A percentile compares a stretch with the other conserved stretches of the same genome.
These are phyloP conservation scores for Mycothermus thermophilus DNA, from an alignment of 495 filamentous ascomycete genomes.

Conservation along the genomic window DNA sequence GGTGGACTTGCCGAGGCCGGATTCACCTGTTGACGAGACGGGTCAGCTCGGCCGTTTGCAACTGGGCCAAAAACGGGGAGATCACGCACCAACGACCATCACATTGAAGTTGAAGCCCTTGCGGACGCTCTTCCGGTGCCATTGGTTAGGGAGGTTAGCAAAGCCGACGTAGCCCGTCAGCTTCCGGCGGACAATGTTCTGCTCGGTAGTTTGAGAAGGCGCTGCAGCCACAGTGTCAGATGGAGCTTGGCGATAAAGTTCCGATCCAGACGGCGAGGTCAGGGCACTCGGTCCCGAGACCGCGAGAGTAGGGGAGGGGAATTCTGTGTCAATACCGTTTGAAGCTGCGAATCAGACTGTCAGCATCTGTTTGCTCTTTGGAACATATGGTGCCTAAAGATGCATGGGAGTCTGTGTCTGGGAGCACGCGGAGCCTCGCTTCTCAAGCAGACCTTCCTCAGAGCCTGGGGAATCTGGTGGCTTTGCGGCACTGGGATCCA, in stretches of 20 bases:
- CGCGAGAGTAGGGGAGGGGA: constrained; percentile 16
- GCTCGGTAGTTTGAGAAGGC: constrained; percentile 55
- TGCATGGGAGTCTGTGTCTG: constrained; percentile 9
- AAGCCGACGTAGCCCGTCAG: constrained; percentile 97
- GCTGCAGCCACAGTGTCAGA: constrained; percentile 67
- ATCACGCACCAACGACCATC: constrained; percentile 88
- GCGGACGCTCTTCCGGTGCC: constrained; percentile 99
- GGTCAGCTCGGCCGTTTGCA: neutral
- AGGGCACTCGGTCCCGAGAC: constrained; percentile 36
- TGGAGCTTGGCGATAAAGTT: constrained; percentile 43
- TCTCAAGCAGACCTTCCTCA: constrained; percentile 7
- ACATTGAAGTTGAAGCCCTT: constrained; percentile 99
- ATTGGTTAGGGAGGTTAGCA: constrained; percentile 97
- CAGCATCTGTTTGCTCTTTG: constrained; percentile 9
- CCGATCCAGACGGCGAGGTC: constrained; percentile 34
- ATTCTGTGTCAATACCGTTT: constrained; percentile 29
- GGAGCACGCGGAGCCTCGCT: constrained; percentile 25
- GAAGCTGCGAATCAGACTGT: constrained; percentile 27
- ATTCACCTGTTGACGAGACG: constrained; percentile 89
- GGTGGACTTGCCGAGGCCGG: constrained; percentile 95
- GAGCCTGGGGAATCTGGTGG: constrained; percentile 5
- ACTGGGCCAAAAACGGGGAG: constrained; percentile 4
- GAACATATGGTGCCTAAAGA: neutral
- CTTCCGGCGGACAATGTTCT: constrained; percentile 97
- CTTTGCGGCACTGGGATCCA: constrained; percentile 22